Evolutionary conservation across 805 yeast species (phyloP).

Genomic region (Nakazawaea wickerhamii): DNA sequence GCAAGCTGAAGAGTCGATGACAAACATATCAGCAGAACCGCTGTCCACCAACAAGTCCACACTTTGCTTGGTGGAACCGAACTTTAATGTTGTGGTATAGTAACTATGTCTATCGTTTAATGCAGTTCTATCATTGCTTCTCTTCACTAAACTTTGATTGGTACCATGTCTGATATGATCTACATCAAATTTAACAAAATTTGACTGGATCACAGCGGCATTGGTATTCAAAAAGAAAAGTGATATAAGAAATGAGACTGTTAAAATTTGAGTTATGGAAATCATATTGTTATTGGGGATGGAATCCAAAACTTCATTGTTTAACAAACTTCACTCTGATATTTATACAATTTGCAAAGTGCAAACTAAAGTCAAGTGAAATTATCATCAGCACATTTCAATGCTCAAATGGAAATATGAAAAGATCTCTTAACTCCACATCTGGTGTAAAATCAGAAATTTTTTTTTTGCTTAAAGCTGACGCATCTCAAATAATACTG

Average conservation of each 20-base stretch:
- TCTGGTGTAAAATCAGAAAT: too few relatives aligned
- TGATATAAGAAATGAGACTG: neutral
- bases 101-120: slow-evolving; percentile 6
- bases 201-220: neutral
- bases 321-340: too few relatives aligned
- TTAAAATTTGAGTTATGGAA: neutral
- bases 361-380: too few relatives aligned
- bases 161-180: neutral
- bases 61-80: slow-evolving; percentile 18
- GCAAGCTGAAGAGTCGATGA: slow-evolving; percentile 1
- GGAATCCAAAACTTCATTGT: too few relatives aligned
- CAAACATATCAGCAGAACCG: slow-evolving; percentile 27
- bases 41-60: slow-evolving; percentile 24
- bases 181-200: slow-evolving; percentile 8
- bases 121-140: neutral
- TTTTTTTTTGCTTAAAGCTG: too few relatives aligned
- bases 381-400: too few relatives aligned
- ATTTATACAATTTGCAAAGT: too few relatives aligned
- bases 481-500: too few relatives aligned
- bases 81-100: slow-evolving; percentile 5
- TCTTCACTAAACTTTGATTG: neutral
- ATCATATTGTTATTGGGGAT: too few relatives aligned
- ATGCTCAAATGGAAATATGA: too few relatives aligned
- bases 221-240: neutral
- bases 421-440: too few relatives aligned